These are phyloP conservation scores for Canavalia ensiformis DNA, from an alignment of 306 rosid species.

Conservation along the genomic window DNA sequence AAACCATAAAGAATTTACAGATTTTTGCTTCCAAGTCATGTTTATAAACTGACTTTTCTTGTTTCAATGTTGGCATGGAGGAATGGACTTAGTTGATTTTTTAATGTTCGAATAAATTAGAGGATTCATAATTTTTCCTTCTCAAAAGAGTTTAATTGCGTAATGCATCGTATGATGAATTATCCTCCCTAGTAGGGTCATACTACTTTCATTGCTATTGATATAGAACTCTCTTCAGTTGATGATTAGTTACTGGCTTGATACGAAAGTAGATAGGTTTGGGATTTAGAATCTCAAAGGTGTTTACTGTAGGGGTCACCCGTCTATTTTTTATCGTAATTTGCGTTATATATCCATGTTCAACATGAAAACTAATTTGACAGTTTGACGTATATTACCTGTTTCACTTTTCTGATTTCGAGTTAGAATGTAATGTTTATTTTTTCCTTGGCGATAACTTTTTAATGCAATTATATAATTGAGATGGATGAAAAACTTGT, in stretches of 20 bases:
- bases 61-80: not conserved
- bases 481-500: no score
- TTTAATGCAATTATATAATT: no score
- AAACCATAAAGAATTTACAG: not conserved
- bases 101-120: not conserved
- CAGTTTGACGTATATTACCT: no score
- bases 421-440: no score
- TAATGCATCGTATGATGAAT: not conserved
- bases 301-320: not conserved
- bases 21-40: not conserved
- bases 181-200: not conserved
- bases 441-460: no score
- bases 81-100: not conserved
- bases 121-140: conserved; percentile 13
- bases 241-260: not conserved
- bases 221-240: not conserved
- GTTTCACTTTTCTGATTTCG: no score
- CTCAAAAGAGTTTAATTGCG: not conserved
- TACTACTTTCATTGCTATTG: not conserved
- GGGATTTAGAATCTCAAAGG: not conserved
- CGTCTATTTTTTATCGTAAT: not conserved
- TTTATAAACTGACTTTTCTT: not conserved
- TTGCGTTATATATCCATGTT: not conserved
- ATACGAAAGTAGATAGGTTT: not conserved
- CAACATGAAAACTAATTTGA: not conserved